A percentile compares a stretch with the other conserved stretches of the same genome.
Evolutionary conservation across 257 asterid genomes (phyloP).

Genomic region (Gentiana macrophylla): DNA sequence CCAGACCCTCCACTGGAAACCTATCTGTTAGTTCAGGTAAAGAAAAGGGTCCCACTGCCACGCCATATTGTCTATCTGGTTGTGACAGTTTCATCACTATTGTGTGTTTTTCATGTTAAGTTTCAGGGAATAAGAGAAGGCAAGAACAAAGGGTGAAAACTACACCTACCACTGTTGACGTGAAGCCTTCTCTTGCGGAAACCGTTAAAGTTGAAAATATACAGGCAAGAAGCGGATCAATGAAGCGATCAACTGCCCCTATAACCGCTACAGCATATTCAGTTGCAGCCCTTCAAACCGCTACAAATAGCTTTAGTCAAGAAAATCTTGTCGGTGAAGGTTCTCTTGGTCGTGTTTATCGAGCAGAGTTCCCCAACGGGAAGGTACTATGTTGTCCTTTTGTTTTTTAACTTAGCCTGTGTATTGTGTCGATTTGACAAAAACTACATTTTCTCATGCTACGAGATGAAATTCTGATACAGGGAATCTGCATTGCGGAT

Average conservation of each 20-base stretch:
- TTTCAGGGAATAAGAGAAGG: slow-evolving; percentile 50
- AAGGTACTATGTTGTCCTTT: slow-evolving; percentile 47
- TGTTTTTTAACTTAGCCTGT: neutral
- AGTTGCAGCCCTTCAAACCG: slow-evolving; percentile 82
- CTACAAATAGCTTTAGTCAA: slow-evolving; percentile 92
- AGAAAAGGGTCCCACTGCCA: slow-evolving; percentile 6
- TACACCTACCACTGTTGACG: slow-evolving; percentile 37
- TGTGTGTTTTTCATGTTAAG: slow-evolving; percentile 9
- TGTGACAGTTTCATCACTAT: too few species aligned
- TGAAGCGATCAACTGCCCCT: slow-evolving; percentile 61
- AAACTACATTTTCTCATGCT: too few species aligned
- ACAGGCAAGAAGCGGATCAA: slow-evolving; percentile 67
- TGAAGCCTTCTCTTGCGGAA: slow-evolving; percentile 69
- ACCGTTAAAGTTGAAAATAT: slow-evolving; percentile 44
- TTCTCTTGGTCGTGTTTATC: slow-evolving; percentile 91
- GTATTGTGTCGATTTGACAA: neutral
- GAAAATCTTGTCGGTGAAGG: slow-evolving; percentile 96
- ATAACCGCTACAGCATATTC: slow-evolving; percentile 71
- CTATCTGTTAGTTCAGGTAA: slow-evolving; percentile 41
- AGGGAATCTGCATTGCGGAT: too few species aligned
- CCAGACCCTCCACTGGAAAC: slow-evolving; percentile 60
- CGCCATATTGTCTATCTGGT: too few species aligned
- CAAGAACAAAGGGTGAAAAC: slow-evolving; percentile 56
- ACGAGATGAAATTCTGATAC: too few species aligned
- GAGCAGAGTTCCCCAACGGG: slow-evolving; percentile 78